Percentiles rank a stretch among this genome's conserved stretches.
Evolutionary conservation across 179 eudicot species (phyloP).

Genomic region (Camellia oleifera): DNA sequence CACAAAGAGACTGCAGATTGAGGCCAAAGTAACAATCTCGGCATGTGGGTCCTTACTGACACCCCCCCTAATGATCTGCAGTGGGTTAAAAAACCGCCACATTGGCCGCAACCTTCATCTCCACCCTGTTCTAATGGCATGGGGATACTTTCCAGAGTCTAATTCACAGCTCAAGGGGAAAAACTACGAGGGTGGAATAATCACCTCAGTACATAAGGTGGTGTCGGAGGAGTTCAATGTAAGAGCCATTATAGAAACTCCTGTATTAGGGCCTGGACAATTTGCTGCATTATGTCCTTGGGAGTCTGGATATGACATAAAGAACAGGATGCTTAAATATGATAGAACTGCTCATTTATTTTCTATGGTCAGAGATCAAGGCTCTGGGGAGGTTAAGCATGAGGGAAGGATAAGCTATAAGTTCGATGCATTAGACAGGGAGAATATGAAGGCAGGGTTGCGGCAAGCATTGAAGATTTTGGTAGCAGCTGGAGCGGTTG

Average conservation of each 20-base stretch:
- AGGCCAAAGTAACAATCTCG: constrained; percentile 65
- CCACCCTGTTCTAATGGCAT: constrained; percentile 48
- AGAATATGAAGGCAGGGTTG: constrained; percentile 52
- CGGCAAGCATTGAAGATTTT: constrained; percentile 50
- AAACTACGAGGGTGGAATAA: constrained; percentile 60
- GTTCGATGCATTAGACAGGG: constrained; percentile 34
- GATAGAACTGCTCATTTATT: constrained; percentile 60
- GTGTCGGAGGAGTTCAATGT: constrained; percentile 28
- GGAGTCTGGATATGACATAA: constrained; percentile 56
- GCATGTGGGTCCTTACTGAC: constrained; percentile 67
- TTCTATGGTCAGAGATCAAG: constrained; percentile 47
- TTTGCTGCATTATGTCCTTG: constrained; percentile 63
- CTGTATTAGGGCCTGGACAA: constrained; percentile 59
- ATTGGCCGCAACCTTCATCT: constrained; percentile 39
- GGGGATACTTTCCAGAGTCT: constrained; percentile 74
- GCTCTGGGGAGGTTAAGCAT: constrained; percentile 37
- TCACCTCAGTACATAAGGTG: constrained; percentile 60
- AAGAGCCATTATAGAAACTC: constrained; percentile 55
- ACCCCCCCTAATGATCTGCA: constrained; percentile 53
- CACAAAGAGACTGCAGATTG: constrained; percentile 38
- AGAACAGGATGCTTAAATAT: constrained; percentile 47
- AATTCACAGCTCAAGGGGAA: constrained; percentile 42
- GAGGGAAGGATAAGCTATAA: constrained; percentile 33
- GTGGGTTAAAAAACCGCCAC: constrained; percentile 38
- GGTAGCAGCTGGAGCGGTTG: constrained; percentile 73